phyloP scores from a whole-genome alignment of 768 basidiomycete species.

The Kwoniella dendrophila region DNA sequence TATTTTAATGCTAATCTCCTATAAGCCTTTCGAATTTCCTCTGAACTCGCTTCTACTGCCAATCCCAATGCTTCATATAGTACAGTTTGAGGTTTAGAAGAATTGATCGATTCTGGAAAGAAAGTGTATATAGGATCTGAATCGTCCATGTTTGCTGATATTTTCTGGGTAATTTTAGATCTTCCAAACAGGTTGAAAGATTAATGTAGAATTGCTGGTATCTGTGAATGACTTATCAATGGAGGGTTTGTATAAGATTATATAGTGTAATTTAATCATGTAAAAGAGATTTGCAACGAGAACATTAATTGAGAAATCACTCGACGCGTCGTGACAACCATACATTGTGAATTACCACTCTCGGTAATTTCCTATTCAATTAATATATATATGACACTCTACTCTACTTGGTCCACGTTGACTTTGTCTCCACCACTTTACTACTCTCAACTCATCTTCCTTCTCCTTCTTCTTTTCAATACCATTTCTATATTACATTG shows the following conservation, averaged over 20 bases:
- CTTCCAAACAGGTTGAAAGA: no score
- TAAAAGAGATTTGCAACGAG: no score
- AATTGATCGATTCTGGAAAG: slow-evolving; percentile 30
- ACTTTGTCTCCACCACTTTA: neutral
- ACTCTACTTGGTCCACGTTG: slow-evolving; percentile 6
- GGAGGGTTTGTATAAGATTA: neutral
- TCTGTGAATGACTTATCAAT: no score
- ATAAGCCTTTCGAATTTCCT: slow-evolving; percentile 81
- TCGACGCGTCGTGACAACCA: slow-evolving; percentile 27
- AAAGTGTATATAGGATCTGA: slow-evolving; percentile 49
- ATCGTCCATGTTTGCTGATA: slow-evolving; percentile 39
- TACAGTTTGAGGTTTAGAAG: slow-evolving; percentile 18
- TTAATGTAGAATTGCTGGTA: no score
- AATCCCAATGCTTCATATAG: slow-evolving; percentile 76
- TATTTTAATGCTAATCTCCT: slow-evolving; percentile 74
- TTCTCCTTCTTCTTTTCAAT: neutral
- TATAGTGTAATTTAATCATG: neutral
- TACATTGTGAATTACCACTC: neutral
- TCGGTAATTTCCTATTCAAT: neutral
- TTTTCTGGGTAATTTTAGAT: neutral
- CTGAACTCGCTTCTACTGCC: slow-evolving; percentile 61
- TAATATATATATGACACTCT: no score
- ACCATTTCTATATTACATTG: neutral
- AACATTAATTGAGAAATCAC: slow-evolving; percentile 8
- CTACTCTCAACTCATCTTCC: slow-evolving; percentile 3